Conservation (phyloP, 2,329 filamentous ascomycete species). For the Claviceps purpurea region DNA sequence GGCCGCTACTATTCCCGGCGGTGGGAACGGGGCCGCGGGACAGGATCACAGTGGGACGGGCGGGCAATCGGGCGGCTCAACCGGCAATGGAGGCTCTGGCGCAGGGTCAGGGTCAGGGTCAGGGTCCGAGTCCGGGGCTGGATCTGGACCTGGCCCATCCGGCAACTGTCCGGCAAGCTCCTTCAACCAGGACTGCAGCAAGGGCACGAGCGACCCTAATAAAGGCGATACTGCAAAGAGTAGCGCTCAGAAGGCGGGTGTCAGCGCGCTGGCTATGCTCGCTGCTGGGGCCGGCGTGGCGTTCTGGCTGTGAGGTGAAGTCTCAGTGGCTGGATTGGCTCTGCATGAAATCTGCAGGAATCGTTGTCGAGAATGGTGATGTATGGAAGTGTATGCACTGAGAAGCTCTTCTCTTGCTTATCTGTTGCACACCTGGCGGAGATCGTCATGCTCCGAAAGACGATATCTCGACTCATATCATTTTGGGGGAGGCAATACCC, state of each 20-base stretch:
- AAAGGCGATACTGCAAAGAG: constrained; percentile 18
- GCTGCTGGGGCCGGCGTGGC: constrained; percentile 22
- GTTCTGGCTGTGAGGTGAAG: constrained; percentile 19
- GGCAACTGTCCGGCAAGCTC: constrained; percentile 21
- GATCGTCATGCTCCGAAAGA: too few relatives aligned
- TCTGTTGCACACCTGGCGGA: too few relatives aligned
- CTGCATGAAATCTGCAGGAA: too few relatives aligned
- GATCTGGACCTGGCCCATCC: neutral
- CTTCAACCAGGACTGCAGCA: constrained; percentile 29
- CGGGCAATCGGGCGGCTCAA: neutral
- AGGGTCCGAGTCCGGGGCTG: constrained; percentile 4
- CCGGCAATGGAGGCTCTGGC: constrained; percentile 13
- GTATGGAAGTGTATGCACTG: too few relatives aligned
- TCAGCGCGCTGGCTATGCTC: constrained; percentile 24
- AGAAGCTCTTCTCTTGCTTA: neutral
- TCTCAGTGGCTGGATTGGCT: too few relatives aligned
- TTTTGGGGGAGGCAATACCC: too few relatives aligned
- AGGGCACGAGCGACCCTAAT: constrained; percentile 6
- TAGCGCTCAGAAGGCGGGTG: constrained; percentile 17
- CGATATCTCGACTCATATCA: too few relatives aligned
- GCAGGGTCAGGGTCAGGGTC: constrained; percentile 9
- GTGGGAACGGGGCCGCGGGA: constrained; percentile 13
- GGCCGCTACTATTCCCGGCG: constrained; percentile 18
- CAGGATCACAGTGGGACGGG: constrained; percentile 9
- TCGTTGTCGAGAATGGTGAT: too few relatives aligned